Percentiles rank a stretch among this genome's conserved stretches.
These are phyloP conservation scores for Cordyceps sp. DNA, from an alignment of 2,329 filamentous ascomycete species.

Conservation along the genomic window DNA sequence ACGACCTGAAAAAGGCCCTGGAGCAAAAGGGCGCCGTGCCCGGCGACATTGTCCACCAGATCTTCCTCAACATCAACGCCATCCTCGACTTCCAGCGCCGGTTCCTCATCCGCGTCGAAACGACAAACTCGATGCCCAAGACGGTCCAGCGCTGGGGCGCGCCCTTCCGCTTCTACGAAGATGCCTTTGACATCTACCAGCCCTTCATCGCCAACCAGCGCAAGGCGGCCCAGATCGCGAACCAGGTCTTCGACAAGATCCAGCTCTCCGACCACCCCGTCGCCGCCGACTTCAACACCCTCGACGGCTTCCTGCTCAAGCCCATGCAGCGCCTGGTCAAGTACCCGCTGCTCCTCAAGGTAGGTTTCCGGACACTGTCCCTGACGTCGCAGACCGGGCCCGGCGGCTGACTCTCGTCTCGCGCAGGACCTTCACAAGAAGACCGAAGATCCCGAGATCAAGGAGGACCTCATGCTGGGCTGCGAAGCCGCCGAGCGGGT, in stretches of 20 bases:
- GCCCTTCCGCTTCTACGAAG: slow-evolving; percentile 73
- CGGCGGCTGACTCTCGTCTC: not conserved
- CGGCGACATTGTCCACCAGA: slow-evolving; percentile 81
- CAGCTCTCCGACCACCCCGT: slow-evolving; percentile 59
- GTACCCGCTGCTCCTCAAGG: slow-evolving; percentile 79
- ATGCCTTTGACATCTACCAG: slow-evolving; percentile 83
- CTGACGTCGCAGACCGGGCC: too few species aligned
- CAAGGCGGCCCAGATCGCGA: slow-evolving; percentile 72
- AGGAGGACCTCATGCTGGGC: slow-evolving; percentile 56
- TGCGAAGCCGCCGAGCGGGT: slow-evolving; percentile 72
- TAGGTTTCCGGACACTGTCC: slow-evolving; percentile 19
- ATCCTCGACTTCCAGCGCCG: slow-evolving; percentile 90
- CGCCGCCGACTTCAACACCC: slow-evolving; percentile 69
- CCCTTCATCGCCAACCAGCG: slow-evolving; percentile 95
- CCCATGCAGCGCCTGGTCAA: slow-evolving; percentile 93
- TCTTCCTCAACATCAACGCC: slow-evolving; percentile 91
- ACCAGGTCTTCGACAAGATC: slow-evolving; percentile 77
- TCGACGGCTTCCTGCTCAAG: slow-evolving; percentile 88
- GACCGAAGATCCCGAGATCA: slow-evolving; percentile 54
- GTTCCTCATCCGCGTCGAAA: slow-evolving; percentile 90
- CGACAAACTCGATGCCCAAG: slow-evolving; percentile 71
- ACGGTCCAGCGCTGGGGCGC: slow-evolving; percentile 80
- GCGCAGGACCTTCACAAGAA: slow-evolving; percentile 82
- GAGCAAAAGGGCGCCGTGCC: slow-evolving; percentile 78
- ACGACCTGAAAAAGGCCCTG: slow-evolving; percentile 77